phyloP scores from a whole-genome alignment of 495 filamentous ascomycete genomes.

The Lichina pygmaea region DNA sequence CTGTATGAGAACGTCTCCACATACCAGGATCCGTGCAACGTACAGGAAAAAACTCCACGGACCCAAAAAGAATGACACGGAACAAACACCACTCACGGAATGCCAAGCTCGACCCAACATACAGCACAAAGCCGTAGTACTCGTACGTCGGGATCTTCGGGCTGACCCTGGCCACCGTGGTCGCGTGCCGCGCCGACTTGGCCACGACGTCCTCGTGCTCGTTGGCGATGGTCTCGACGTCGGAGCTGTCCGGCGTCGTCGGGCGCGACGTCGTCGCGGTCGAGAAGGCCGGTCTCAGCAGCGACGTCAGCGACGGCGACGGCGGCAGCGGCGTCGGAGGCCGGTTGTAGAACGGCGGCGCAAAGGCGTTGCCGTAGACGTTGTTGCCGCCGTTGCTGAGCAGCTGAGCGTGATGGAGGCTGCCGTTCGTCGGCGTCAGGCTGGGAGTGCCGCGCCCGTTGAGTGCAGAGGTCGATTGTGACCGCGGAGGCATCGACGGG shows the following conservation, averaged over 20 bases:
- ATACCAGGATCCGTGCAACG: background rate
- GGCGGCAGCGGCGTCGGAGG: slow-evolving; percentile 49
- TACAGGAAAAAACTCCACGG: background rate
- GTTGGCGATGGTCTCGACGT: slow-evolving; percentile 49
- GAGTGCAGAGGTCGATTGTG: too few relatives aligned
- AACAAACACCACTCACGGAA: slow-evolving; percentile 24
- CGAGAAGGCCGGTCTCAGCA: slow-evolving; percentile 52
- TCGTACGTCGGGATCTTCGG: slow-evolving; percentile 94
- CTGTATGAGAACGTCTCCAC: background rate
- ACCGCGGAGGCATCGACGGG: too few relatives aligned
- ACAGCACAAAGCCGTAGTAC: slow-evolving; percentile 95
- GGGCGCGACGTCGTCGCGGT: slow-evolving; percentile 59
- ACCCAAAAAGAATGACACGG: background rate
- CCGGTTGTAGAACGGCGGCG: slow-evolving; percentile 20
- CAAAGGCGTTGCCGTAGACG: slow-evolving; percentile 6
- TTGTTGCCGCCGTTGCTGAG: background rate
- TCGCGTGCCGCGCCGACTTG: slow-evolving; percentile 32
- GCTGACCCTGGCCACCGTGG: slow-evolving; percentile 59
- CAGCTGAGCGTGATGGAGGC: too few relatives aligned
- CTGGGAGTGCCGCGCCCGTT: too few relatives aligned
- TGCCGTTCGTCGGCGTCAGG: too few relatives aligned
- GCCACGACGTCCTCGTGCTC: slow-evolving; percentile 35
- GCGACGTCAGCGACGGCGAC: slow-evolving; percentile 79
- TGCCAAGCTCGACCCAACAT: slow-evolving; percentile 51
- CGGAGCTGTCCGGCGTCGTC: slow-evolving; percentile 60